Conservation (phyloP, 1,284 basidiomycete genomes). For the Pisolithus thermaeus region DNA sequence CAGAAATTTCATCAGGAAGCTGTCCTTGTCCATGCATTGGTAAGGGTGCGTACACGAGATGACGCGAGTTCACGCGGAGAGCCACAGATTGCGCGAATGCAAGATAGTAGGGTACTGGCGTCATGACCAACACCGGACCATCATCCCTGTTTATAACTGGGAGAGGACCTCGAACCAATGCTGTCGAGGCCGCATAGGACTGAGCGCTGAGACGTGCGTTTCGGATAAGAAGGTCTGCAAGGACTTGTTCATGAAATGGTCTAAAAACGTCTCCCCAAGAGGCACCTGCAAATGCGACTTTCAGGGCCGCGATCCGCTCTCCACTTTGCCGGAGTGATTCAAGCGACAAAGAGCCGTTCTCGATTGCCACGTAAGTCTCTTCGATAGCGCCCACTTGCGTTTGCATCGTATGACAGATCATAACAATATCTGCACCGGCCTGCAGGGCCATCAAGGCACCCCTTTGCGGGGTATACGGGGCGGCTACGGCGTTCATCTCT, state of each 20-base stretch:
- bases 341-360: conserved; percentile 34
- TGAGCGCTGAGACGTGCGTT: conserved; percentile 38
- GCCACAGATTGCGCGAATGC: conserved; percentile 40
- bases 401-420: conserved; percentile 61
- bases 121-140: conserved; percentile 41
- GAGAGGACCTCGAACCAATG: conserved; percentile 41
- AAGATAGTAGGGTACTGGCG: conserved; percentile 38
- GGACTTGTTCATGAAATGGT: conserved; percentile 24
- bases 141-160: conserved; percentile 29
- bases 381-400: conserved; percentile 50
- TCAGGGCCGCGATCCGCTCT: conserved; percentile 42
- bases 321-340: conserved; percentile 39
- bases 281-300: conserved; percentile 41
- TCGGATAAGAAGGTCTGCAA: conserved; percentile 33
- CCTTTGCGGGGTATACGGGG: conserved; percentile 44
- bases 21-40: conserved; percentile 10
- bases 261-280: conserved; percentile 37
- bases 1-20: conserved; percentile 7
- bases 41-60: conserved; percentile 41
- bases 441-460: conserved; percentile 50
- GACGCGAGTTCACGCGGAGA: conserved; percentile 31
- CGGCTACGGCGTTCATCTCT: conserved; percentile 64
- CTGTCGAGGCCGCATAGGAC: conserved; percentile 44
- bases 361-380: conserved; percentile 44
- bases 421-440: conserved; percentile 62